phyloP scores from a whole-genome alignment of 495 filamentous ascomycete genomes.

The Parmelia sp. region DNA sequence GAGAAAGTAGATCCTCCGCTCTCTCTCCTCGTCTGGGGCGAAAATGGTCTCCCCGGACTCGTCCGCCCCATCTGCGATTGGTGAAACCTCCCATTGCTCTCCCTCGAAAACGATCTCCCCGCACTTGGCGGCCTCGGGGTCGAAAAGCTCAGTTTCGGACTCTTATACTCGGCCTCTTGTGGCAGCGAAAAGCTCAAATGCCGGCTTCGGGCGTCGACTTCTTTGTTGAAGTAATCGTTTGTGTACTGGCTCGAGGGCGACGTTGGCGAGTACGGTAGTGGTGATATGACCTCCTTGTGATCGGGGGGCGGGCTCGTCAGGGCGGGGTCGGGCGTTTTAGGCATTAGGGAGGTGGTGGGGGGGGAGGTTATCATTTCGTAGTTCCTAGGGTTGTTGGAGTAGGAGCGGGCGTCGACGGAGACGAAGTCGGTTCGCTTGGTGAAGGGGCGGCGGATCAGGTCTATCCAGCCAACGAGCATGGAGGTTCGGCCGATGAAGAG shows the following conservation, averaged over 20 bases:
- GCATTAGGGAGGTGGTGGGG: slow-evolving; percentile 11
- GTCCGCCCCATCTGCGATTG: slow-evolving; percentile 1
- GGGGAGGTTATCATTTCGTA: slow-evolving; percentile 74
- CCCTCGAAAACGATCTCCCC: slow-evolving; percentile 7
- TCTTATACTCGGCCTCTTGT: slow-evolving; percentile 46
- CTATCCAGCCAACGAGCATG: slow-evolving; percentile 79
- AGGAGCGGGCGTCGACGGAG: slow-evolving; percentile 68
- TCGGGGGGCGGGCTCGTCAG: slow-evolving; percentile 31
- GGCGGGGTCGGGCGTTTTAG: slow-evolving; percentile 41
- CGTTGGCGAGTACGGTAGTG: slow-evolving; percentile 32
- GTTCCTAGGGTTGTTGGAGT: slow-evolving; percentile 57
- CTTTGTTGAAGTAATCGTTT: slow-evolving; percentile 31
- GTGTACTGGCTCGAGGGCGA: slow-evolving; percentile 31
- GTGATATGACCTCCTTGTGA: slow-evolving; percentile 9
- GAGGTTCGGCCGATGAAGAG: slow-evolving; percentile 71
- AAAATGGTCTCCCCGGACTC: slow-evolving; percentile 4
- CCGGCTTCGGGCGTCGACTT: slow-evolving; percentile 21
- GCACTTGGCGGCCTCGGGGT: slow-evolving; percentile 38
- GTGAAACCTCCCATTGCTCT: slow-evolving; percentile 1
- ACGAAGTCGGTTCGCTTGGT: slow-evolving; percentile 65
- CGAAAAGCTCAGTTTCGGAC: slow-evolving; percentile 55
- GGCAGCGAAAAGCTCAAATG: slow-evolving; percentile 13
- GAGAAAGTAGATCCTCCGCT: slow-evolving; percentile 10
- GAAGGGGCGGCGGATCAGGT: slow-evolving; percentile 49
- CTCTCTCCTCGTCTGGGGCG: slow-evolving; percentile 5